phyloP scores from a whole-genome alignment of 106 monocot genomes.

The Vanilla planifolia region DNA sequence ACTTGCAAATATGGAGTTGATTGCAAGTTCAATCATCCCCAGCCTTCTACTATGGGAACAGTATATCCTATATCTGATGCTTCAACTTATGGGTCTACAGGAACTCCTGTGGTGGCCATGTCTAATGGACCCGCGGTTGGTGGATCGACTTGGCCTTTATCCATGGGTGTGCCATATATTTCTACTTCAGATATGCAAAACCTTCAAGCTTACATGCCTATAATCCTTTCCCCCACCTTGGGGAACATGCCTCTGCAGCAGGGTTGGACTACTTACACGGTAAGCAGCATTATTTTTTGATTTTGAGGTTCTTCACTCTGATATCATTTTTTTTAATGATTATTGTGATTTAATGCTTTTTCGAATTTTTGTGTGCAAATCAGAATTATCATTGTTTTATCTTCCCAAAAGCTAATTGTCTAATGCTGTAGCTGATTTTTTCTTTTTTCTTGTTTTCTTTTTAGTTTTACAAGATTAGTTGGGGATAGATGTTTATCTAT shows the following conservation, averaged over 20 bases:
- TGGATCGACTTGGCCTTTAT: constrained; percentile 46
- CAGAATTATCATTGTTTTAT: no score
- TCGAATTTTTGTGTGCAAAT: no score
- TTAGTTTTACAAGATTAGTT: no score
- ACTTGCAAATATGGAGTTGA: constrained; percentile 66
- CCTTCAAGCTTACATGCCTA: constrained; percentile 41
- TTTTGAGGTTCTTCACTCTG: not conserved
- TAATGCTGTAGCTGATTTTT: not conserved
- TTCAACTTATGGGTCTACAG: constrained; percentile 29
- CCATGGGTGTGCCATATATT: constrained; percentile 28
- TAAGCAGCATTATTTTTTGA: constrained; percentile 21
- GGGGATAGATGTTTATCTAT: no score
- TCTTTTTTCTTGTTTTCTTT: no score
- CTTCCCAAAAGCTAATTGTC: no score
- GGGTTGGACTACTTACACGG: constrained; percentile 64
- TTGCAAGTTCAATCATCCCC: constrained; percentile 78
- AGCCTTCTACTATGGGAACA: constrained; percentile 28
- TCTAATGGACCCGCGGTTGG: constrained; percentile 37
- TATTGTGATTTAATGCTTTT: no score
- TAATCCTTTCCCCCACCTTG: constrained; percentile 42
- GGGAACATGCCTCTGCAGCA: constrained; percentile 43
- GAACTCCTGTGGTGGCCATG: constrained; percentile 27
- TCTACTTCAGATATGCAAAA: constrained; percentile 39
- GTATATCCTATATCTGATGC: constrained; percentile 24
- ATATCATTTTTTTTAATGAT: constrained; percentile 5